A percentile compares a stretch with the other conserved stretches of the same genome.
Conservation (phyloP, 108 stramenopile genomes). For the Phaeodactylum tricornutum region DNA sequence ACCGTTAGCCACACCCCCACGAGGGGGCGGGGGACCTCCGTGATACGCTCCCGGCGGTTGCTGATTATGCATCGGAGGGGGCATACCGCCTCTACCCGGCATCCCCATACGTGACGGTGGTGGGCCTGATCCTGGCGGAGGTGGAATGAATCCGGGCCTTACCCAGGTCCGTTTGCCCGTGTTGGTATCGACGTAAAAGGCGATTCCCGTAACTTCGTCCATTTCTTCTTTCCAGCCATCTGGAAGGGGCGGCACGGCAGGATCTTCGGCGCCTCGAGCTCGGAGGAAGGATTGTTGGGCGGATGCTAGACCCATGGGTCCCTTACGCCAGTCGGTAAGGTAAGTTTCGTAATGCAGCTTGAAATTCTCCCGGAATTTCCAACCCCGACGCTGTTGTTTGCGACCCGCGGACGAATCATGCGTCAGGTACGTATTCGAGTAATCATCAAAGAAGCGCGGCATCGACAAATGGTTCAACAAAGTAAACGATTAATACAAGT, state of each 20-base stretch:
- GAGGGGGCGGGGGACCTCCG: neutral
- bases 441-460: constrained; percentile 91
- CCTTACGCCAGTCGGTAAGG: constrained; percentile 48
- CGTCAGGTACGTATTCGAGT: constrained; percentile 82
- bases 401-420: constrained; percentile 83
- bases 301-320: constrained; percentile 77
- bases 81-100: no score
- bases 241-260: constrained; percentile 72
- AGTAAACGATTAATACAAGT: no score
- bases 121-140: constrained; percentile 38
- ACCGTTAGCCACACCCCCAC: neutral
- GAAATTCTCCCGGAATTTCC: constrained; percentile 90
- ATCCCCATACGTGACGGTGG: neutral
- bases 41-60: neutral
- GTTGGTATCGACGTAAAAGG: constrained; percentile 49
- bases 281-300: constrained; percentile 44
- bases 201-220: constrained; percentile 67
- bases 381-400: constrained; percentile 86
- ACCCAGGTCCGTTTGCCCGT: constrained; percentile 76
- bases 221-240: constrained; percentile 72
- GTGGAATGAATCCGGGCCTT: constrained; percentile 74
- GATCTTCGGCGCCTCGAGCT: constrained; percentile 29
- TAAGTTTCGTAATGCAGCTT: constrained; percentile 56
- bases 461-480: no score
- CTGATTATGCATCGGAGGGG: neutral